Evolutionary conservation across 1,284 basidiomycete genomes (phyloP).

Genomic region (Xerocomus nothofagi): DNA sequence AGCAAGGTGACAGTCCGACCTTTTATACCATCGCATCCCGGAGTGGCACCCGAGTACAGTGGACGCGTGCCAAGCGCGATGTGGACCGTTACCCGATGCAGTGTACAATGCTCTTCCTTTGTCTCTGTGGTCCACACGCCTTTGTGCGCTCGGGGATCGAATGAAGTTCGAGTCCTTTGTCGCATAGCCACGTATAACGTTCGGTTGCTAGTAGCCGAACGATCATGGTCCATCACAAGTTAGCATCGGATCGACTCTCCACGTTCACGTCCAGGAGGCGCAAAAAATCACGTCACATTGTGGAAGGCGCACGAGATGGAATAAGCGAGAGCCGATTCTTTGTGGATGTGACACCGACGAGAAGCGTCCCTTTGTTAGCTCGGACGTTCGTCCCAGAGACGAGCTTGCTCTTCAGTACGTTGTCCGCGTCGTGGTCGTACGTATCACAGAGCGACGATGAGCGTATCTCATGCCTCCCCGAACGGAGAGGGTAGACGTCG

Average conservation of each 20-base stretch:
- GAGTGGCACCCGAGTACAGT: conserved; percentile 11
- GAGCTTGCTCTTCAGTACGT: not conserved
- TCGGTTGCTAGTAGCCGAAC: conserved; percentile 1
- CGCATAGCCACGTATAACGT: not conserved
- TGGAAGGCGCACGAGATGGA: not conserved
- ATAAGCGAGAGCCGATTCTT: not conserved
- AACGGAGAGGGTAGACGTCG: conserved; percentile 5
- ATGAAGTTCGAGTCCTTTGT: conserved; percentile 9
- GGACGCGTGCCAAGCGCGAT: not conserved
- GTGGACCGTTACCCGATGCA: not conserved
- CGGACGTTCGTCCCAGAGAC: not conserved
- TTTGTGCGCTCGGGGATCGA: conserved; percentile 15
- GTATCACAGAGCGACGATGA: not conserved
- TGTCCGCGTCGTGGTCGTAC: not conserved
- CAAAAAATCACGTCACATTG: not conserved
- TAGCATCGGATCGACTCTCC: not conserved
- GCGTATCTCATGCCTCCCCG: not conserved
- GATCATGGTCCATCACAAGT: not conserved
- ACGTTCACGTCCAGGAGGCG: conserved; percentile 4
- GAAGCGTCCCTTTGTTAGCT: too few species aligned
- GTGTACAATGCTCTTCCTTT: conserved; percentile 11
- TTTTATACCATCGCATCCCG: conserved; percentile 20
- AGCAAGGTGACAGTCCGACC: not conserved
- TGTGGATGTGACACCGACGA: not conserved
- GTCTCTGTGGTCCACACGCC: conserved; percentile 9